Conservation (phyloP, 176 grass and related monocot genomes). For the Eragrostis nindensis region DNA sequence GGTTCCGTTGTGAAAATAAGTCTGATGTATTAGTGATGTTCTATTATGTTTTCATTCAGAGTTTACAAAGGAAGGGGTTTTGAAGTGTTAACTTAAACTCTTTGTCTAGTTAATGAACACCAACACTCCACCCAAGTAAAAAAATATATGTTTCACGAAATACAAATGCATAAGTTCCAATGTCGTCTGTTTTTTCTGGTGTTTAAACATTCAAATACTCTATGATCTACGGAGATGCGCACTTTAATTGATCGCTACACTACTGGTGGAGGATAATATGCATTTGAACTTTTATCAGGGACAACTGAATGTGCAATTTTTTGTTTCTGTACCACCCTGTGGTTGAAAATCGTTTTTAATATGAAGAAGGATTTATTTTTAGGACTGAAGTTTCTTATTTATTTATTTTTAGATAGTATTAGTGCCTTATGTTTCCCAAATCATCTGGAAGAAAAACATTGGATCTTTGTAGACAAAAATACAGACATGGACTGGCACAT, state of each 20-base stretch:
- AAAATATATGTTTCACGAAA: neutral
- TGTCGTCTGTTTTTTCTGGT: neutral
- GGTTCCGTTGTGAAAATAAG: neutral
- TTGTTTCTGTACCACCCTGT: too few relatives aligned
- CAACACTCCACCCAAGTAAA: too few relatives aligned
- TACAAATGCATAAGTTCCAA: neutral
- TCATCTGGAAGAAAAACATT: neutral
- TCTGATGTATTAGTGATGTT: neutral
- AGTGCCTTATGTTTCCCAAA: neutral
- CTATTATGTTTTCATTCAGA: neutral
- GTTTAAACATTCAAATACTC: too few relatives aligned
- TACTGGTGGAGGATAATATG: neutral
- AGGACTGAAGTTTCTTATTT: slow-evolving; percentile 2
- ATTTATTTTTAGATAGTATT: neutral
- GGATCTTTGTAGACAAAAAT: neutral
- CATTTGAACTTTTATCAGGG: neutral
- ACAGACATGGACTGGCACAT: too few relatives aligned
- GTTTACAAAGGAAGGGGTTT: too few relatives aligned
- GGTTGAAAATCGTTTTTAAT: too few relatives aligned
- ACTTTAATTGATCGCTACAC: neutral
- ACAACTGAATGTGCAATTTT: neutral
- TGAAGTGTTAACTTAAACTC: neutral
- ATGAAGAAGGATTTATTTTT: slow-evolving; percentile 13
- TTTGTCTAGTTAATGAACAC: neutral
- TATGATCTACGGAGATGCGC: neutral